A percentile compares a stretch with the other conserved stretches of the same genome.
Conservation (phyloP, 2,329 filamentous ascomycete species). For the Neophaeococcomyces mojaviensis region DNA sequence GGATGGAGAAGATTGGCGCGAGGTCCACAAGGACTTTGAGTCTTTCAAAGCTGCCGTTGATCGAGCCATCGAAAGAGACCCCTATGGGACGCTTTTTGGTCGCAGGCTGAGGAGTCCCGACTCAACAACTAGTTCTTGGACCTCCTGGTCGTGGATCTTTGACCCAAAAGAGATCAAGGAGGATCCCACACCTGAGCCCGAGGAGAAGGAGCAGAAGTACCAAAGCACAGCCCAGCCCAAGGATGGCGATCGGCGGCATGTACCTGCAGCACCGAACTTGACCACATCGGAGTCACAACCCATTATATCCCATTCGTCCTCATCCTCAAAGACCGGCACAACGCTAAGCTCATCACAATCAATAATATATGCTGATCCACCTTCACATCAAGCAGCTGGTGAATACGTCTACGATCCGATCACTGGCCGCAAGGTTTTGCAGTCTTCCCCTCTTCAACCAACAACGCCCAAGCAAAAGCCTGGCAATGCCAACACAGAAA, state of each 20-base stretch:
- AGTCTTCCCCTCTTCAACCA: constrained; percentile 2
- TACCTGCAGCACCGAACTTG: background rate
- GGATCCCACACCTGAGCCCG: background rate
- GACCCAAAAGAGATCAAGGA: constrained; percentile 13
- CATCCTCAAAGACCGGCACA: constrained; percentile 4
- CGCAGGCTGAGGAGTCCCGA: constrained; percentile 23
- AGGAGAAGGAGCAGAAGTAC: background rate
- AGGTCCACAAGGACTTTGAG: constrained; percentile 28
- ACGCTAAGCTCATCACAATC: background rate
- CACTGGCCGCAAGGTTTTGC: constrained; percentile 33
- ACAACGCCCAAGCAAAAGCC: constrained; percentile 6
- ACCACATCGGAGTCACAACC: background rate
- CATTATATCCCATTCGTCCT: background rate
- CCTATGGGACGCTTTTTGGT: constrained; percentile 35
- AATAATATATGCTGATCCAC: background rate
- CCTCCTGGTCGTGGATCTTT: constrained; percentile 27
- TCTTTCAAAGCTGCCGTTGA: constrained; percentile 30
- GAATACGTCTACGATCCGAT: constrained; percentile 36
- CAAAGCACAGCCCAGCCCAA: background rate
- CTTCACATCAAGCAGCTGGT: background rate
- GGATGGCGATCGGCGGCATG: background rate
- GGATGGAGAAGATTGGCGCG: background rate
- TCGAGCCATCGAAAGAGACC: constrained; percentile 30
- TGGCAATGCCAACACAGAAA: constrained; percentile 16
- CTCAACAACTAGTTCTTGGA: constrained; percentile 21